Conservation (phyloP, 768 basidiomycete species). For the Podaxis sp. region DNA sequence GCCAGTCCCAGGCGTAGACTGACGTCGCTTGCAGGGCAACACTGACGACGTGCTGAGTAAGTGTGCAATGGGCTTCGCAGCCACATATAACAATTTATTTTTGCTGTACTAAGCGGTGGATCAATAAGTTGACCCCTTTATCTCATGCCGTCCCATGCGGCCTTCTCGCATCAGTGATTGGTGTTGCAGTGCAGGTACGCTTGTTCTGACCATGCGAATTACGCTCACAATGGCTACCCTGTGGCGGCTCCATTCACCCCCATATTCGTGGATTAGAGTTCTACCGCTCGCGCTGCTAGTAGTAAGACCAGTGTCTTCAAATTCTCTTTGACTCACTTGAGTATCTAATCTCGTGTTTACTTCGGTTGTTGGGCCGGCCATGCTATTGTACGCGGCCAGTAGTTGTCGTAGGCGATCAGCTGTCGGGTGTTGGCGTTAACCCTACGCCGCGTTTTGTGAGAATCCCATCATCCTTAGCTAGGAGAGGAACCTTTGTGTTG, state of each 20-base stretch:
- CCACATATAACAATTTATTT: slow-evolving; percentile 33
- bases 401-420: no score
- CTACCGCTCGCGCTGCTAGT: slow-evolving; percentile 20
- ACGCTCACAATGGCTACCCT: slow-evolving; percentile 41
- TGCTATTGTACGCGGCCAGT: not conserved
- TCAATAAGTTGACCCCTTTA: slow-evolving; percentile 14
- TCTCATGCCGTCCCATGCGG: not conserved
- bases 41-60: slow-evolving; percentile 33
- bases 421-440: no score
- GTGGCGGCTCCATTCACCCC: slow-evolving; percentile 37
- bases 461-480: no score
- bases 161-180: not conserved
- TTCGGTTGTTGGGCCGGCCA: slow-evolving; percentile 49
- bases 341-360: slow-evolving; percentile 58
- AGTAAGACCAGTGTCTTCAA: slow-evolving; percentile 35
- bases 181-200: slow-evolving; percentile 25
- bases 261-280: slow-evolving; percentile 22
- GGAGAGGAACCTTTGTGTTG: not conserved
- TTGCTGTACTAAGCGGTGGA: slow-evolving; percentile 36
- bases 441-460: no score
- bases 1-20: not conserved
- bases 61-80: slow-evolving; percentile 40
- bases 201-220: slow-evolving; percentile 36
- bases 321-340: slow-evolving; percentile 46
- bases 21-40: slow-evolving; percentile 32